Conservation (phyloP, 208 protist species). For the Acanthamoeba castellanii region DNA sequence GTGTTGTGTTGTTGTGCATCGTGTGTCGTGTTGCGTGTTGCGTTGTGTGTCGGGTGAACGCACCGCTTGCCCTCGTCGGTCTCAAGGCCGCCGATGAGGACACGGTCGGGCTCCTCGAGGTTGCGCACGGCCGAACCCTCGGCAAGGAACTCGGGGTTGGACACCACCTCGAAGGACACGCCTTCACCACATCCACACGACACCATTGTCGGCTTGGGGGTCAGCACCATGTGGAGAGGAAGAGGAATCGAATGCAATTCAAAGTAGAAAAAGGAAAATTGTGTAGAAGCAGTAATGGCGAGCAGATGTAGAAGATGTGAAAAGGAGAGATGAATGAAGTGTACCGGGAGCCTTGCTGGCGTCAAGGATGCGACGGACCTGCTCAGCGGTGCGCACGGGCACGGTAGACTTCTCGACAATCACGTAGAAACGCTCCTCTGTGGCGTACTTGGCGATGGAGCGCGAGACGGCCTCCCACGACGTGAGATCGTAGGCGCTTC, state of each 20-base stretch:
- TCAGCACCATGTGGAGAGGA: neutral
- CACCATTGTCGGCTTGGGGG: too few relatives aligned
- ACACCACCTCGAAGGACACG: constrained; percentile 94
- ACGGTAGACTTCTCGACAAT: constrained; percentile 97
- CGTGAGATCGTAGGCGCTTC: constrained; percentile 92
- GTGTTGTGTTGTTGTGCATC: too few relatives aligned
- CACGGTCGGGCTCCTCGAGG: constrained; percentile 95
- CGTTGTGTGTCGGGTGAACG: neutral
- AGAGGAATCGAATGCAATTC: neutral
- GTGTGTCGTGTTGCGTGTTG: too few relatives aligned
- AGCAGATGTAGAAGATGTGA: constrained; percentile 86
- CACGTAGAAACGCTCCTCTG: constrained; percentile 81
- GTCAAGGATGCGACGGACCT: constrained; percentile 85
- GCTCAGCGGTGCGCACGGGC: constrained; percentile 89
- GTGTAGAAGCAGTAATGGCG: neutral
- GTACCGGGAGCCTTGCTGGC: constrained; percentile 40
- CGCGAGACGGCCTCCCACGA: constrained; percentile 93
- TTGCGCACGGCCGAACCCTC: constrained; percentile 96
- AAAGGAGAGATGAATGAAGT: constrained; percentile 85
- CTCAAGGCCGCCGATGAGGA: constrained; percentile 96
- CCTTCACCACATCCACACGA: neutral
- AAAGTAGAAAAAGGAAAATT: neutral
- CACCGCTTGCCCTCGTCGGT: constrained; percentile 55
- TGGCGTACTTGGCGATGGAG: constrained; percentile 88
- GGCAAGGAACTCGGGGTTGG: constrained; percentile 98